phyloP scores from a whole-genome alignment of 805 yeast genomes.

The Candida rishiriensis region DNA sequence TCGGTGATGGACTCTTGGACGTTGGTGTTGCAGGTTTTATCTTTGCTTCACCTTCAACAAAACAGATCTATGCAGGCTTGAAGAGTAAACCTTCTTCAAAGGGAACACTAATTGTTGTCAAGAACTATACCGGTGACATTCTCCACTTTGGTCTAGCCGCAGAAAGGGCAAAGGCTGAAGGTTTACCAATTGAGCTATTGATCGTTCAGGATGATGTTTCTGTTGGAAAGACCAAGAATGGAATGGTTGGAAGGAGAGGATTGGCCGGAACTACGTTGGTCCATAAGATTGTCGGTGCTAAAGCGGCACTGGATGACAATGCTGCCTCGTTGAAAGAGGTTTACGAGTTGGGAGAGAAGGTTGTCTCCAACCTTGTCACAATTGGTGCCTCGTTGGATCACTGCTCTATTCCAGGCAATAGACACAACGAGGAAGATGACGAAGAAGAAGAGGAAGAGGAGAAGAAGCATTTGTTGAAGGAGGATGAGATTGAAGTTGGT shows the following conservation, averaged over 20 bases:
- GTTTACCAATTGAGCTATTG: slow-evolving; percentile 65
- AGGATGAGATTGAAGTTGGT: slow-evolving; percentile 78
- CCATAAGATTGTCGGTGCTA: slow-evolving; percentile 81
- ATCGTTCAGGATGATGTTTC: slow-evolving; percentile 91
- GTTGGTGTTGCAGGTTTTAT: slow-evolving; percentile 88
- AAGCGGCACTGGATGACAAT: slow-evolving; percentile 27
- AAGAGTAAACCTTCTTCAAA: slow-evolving; percentile 48
- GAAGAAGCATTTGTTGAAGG: slow-evolving; percentile 38
- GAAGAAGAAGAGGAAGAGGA: slow-evolving; percentile 31
- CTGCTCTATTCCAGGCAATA: slow-evolving; percentile 78
- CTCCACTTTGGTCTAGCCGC: slow-evolving; percentile 89
- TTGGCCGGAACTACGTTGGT: slow-evolving; percentile 86
- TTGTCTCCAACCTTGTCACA: slow-evolving; percentile 69
- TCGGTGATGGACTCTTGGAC: slow-evolving; percentile 76
- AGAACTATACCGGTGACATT: slow-evolving; percentile 93
- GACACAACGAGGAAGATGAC: slow-evolving; percentile 45
- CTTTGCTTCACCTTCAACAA: slow-evolving; percentile 89
- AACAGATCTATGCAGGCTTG: slow-evolving; percentile 72
- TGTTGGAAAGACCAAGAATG: slow-evolving; percentile 86
- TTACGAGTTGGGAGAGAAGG: slow-evolving; percentile 51
- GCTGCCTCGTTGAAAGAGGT: slow-evolving; percentile 47
- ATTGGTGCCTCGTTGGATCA: slow-evolving; percentile 88
- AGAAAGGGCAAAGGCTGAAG: slow-evolving; percentile 79
- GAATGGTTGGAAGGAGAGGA: slow-evolving; percentile 91
- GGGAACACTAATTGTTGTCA: slow-evolving; percentile 77